Evolutionary conservation across 352 stramenopile species (phyloP), one percentile per base, ranked within the genome.

Genomic region (Phytophthora uliginosa): DNA sequence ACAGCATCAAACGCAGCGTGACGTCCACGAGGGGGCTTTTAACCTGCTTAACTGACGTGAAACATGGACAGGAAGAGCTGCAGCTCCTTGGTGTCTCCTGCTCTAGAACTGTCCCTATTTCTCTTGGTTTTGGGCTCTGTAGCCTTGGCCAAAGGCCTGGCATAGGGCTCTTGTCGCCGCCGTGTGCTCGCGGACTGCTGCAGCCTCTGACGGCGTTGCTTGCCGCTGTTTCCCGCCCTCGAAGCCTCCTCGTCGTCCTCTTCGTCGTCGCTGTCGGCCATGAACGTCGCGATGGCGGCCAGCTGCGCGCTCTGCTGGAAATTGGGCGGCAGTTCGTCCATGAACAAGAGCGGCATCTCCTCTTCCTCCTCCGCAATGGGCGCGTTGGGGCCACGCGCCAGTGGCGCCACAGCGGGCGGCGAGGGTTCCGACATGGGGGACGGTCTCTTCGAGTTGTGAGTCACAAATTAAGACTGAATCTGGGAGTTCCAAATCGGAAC

Each of bases 281-380:
- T 93, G 76, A 95, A 92, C 61, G 85, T 89, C 55, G 84, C 83
- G 52, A 95, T 85, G 36, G 88, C 88, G 31, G 85, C 86, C 31
- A 95, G 75, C 76, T 95, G 83, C 56, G 82, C 78, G 53, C 81
- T 95, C 38, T 81, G 71, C 72, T 84, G 53, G 69, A 94, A 95
- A 66, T 85, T 77, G 8, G 73, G 69, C n/a, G 88, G 88, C 10
- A 95, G 73, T 8, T 64, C 45, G 54, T 89, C 85, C 85, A 92
- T 89, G 66, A 95, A 94, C 64, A 95, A 81, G 26, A 95, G 82
- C 61, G 88, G 88, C 81, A 91, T 89, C 66, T 93, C 85, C 1
- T 90, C 82, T 45, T 91, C 78, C 1, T 85, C 72, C 8, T 78
- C 53, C 51, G 13, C 51, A 0, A 33, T 6, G 15, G 18, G 60